These are phyloP conservation scores for Umbelopsis isabellina DNA, from an alignment of 192 early-diverging fungal species.

Conservation along the genomic window DNA sequence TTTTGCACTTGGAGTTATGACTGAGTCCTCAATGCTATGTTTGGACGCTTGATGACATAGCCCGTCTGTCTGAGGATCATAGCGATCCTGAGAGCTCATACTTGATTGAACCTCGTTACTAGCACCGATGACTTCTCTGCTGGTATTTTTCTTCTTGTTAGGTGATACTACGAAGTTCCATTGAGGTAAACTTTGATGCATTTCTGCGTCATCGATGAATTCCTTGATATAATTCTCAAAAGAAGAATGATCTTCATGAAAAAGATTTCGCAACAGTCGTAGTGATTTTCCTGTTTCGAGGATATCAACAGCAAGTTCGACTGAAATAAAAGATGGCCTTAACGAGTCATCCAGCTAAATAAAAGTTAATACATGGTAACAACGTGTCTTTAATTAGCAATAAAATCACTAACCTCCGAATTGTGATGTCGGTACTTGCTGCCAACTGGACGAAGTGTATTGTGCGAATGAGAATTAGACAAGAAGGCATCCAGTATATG, in stretches of 20 bases:
- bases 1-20: not conserved
- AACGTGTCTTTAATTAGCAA: too few species aligned
- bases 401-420: not conserved
- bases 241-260: constrained; percentile 32
- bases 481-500: not conserved
- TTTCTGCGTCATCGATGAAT: constrained; percentile 28
- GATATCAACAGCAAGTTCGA: constrained; percentile 30
- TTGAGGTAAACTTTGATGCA: constrained; percentile 8
- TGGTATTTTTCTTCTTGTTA: too few species aligned
- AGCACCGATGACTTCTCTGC: too few species aligned
- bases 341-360: not conserved
- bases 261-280: constrained; percentile 37
- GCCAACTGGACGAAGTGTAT: not conserved
- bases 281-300: constrained; percentile 49
- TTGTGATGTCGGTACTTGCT: not conserved
- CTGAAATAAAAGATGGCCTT: not conserved
- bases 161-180: constrained; percentile 30
- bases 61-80: too few species aligned
- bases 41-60: not conserved
- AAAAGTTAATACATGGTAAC: not conserved
- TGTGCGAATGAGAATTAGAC: not conserved
- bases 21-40: not conserved
- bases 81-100: too few species aligned
- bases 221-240: constrained; percentile 2
- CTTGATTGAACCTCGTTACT: too few species aligned